Base-by-base conservation (phyloP, 305 asterid genomes). In the Ajuga reptans region DNA sequence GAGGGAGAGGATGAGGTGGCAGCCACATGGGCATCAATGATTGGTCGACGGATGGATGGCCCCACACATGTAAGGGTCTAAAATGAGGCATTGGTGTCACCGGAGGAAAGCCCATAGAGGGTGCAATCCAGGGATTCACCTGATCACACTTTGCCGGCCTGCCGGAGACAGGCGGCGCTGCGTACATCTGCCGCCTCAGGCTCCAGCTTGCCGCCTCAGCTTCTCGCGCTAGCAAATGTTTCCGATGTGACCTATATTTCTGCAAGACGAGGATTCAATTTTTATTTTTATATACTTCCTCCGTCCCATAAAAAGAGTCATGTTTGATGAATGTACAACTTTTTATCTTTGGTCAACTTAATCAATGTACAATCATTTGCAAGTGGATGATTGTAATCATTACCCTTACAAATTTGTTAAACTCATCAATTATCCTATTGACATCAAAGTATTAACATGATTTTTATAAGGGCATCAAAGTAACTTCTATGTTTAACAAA, bases 11-110 rank as follows among this genome's bases (percentile, higher is more conserved):
- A n/a, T 9, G 70, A 34, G 53, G 37, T 2, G 79, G 60, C 4
- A 77, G 67, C 89, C 96, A 89, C 33, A 69, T 62, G 78, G 82
- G 77, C 83, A 80, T 65, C 55, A 82, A 36, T 55, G 93, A 76
- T 72, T 85, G 93, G 86, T 81, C 85, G 73, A 79, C 79, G 11
- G 90, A 74, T 66, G 96, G 96, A 68, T 89, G 96, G 69, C 94
- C 96, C 96, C 96, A 89, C 41, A 89, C 96, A 61, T 89, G 96
- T 36, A 89, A 71, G 51, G 96, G 94, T 80, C 91, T 82, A 77
- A 81, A 88, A 69, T 83, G 85, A 21, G 85, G 82, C 72, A 74
- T 9, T 0, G 81, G 82, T 39, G 83, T 49, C 78, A 74, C 75
- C 12, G 96, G 93, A 70, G 91, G 91, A 56, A 85, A 89, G 5